Evolutionary conservation across 495 filamentous ascomycete genomes (phyloP).

Genomic region (Penicillium subrubescens): DNA sequence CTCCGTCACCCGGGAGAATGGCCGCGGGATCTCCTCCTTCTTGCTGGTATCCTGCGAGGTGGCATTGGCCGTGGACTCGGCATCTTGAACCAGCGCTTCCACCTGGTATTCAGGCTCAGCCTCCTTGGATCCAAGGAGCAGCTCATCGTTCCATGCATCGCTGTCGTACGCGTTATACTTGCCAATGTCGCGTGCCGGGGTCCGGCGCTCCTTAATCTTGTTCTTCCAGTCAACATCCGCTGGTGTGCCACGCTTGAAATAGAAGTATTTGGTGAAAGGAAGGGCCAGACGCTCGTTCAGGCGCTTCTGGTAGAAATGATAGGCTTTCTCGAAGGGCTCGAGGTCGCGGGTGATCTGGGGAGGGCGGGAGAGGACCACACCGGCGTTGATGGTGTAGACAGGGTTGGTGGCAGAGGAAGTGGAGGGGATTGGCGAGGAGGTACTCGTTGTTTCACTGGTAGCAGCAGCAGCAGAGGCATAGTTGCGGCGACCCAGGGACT

Average conservation of each 20-base stretch:
- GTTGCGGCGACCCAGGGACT: slow-evolving; percentile 47
- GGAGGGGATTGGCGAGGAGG: slow-evolving; percentile 8
- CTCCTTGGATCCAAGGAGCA: slow-evolving; percentile 69
- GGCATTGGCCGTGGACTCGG: slow-evolving; percentile 66
- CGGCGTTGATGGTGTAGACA: slow-evolving; percentile 71
- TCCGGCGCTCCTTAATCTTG: slow-evolving; percentile 74
- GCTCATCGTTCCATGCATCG: slow-evolving; percentile 89
- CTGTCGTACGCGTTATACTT: slow-evolving; percentile 79
- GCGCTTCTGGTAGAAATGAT: slow-evolving; percentile 94
- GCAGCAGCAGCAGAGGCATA: slow-evolving; percentile 48
- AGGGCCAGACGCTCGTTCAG: slow-evolving; percentile 90
- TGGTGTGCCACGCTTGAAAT: slow-evolving; percentile 90
- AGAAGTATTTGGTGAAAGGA: slow-evolving; percentile 91
- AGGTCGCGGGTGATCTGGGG: slow-evolving; percentile 83
- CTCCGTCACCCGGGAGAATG: slow-evolving; percentile 70
- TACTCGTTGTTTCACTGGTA: slow-evolving; percentile 30
- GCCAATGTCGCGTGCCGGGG: slow-evolving; percentile 80
- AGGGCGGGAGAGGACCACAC: slow-evolving; percentile 83
- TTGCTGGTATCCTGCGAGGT: slow-evolving; percentile 64
- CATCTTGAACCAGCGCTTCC: slow-evolving; percentile 73
- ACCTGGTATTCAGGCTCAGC: slow-evolving; percentile 61
- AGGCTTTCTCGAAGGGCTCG: slow-evolving; percentile 86
- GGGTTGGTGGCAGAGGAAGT: slow-evolving; percentile 40
- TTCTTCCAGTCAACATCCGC: slow-evolving; percentile 87
- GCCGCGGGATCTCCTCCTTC: slow-evolving; percentile 70